A percentile compares a stretch with the other conserved stretches of the same genome.
Evolutionary conservation across 140 eudicot genomes (phyloP).

Genomic region (Flaveria floridana): DNA sequence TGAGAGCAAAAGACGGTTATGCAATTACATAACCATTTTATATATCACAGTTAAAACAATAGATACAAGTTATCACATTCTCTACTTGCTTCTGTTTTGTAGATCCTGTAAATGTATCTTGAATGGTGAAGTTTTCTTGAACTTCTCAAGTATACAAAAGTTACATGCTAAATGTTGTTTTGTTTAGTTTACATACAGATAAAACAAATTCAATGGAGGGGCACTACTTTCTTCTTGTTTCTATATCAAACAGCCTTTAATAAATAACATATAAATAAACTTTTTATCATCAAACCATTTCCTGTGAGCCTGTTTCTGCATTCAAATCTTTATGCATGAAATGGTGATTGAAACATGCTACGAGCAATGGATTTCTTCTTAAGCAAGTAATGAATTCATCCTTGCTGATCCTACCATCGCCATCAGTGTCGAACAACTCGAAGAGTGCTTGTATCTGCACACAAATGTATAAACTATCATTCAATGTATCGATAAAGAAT

Average conservation of each 20-base stretch:
- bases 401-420: slow-evolving; percentile 71
- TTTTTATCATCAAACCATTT: slow-evolving; percentile 39
- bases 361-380: slow-evolving; percentile 72
- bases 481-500: background rate
- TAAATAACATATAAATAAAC: background rate
- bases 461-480: slow-evolving; percentile 1
- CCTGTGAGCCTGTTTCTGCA: slow-evolving; percentile 36
- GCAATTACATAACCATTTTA: no score
- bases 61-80: no score
- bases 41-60: no score
- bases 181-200: background rate
- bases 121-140: background rate
- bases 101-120: background rate
- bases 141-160: slow-evolving; percentile 4
- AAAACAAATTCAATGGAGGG: slow-evolving; percentile 10
- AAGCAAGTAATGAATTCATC: slow-evolving; percentile 68
- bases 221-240: background rate
- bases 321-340: slow-evolving; percentile 39
- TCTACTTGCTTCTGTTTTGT: background rate
- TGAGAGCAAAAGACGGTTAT: no score
- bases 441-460: slow-evolving; percentile 60
- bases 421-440: slow-evolving; percentile 59
- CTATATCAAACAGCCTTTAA: background rate
- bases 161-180: slow-evolving; percentile 12
- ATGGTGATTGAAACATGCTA: slow-evolving; percentile 59